Percentiles rank a stretch among this genome's conserved stretches.
Conservation (phyloP, 2,329 filamentous ascomycete genomes). For the Blumeriella jaapii region DNA sequence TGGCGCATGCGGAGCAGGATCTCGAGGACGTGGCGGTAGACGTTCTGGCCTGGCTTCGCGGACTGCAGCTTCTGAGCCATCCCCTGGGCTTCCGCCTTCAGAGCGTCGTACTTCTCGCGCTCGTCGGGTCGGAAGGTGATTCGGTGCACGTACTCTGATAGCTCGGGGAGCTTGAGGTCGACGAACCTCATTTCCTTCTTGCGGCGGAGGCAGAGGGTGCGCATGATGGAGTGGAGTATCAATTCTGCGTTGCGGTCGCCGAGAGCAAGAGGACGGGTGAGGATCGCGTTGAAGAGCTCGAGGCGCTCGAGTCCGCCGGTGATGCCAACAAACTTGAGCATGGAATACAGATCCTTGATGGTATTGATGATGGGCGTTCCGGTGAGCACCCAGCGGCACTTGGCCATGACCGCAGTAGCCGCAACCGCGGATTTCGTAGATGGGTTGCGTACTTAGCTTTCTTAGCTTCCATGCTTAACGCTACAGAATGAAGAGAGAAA, state of each 20-base stretch:
- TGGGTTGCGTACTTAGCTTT: constrained; percentile 71
- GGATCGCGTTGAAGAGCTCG: constrained; percentile 60
- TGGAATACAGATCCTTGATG: constrained; percentile 68
- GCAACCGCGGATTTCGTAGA: constrained; percentile 61
- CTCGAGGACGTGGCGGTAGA: constrained; percentile 68
- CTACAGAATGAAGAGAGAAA: no score
- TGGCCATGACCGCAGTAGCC: constrained; percentile 52
- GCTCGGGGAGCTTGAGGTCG: constrained; percentile 64
- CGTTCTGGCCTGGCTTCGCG: constrained; percentile 33
- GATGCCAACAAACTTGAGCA: constrained; percentile 66
- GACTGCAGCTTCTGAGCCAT: constrained; percentile 50
- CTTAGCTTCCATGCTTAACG: no score
- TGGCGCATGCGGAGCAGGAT: constrained; percentile 74
- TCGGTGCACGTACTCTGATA: constrained; percentile 67
- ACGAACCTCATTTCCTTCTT: constrained; percentile 85
- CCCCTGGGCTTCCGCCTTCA: constrained; percentile 65
- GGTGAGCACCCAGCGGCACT: constrained; percentile 68
- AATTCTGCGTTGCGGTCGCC: constrained; percentile 46
- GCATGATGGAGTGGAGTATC: constrained; percentile 66
- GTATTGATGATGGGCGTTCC: constrained; percentile 79
- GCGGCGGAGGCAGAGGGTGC: constrained; percentile 67
- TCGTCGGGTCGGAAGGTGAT: constrained; percentile 66
- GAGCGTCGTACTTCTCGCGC: constrained; percentile 62
- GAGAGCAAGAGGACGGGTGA: constrained; percentile 55
- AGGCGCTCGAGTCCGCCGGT: constrained; percentile 64